A percentile compares a stretch with the other conserved stretches of the same genome.
phyloP scores from a whole-genome alignment of 768 basidiomycete genomes.

The Mycena metata region DNA sequence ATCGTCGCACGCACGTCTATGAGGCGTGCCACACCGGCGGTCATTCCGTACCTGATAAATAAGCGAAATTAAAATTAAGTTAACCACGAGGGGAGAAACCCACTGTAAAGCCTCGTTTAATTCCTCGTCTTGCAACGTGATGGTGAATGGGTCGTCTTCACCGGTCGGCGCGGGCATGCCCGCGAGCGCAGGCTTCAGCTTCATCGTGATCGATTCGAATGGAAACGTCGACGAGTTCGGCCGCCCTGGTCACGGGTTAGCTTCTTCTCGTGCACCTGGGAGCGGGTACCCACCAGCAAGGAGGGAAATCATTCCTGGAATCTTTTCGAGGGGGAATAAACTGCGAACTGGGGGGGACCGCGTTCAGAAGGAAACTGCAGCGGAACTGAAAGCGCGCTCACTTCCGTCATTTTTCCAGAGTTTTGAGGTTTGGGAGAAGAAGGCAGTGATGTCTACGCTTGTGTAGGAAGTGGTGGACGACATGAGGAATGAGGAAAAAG shows the following conservation, averaged over 20 bases:
- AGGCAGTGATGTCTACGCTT: constrained; percentile 31
- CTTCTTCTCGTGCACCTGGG: background rate
- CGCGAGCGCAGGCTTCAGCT: constrained; percentile 50
- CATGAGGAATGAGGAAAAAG: background rate
- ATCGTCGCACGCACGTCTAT: constrained; percentile 9
- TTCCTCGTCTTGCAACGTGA: constrained; percentile 52
- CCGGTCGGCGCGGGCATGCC: constrained; percentile 31
- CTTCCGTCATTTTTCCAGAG: constrained; percentile 37
- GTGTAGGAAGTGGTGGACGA: constrained; percentile 8
- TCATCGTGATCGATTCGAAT: constrained; percentile 48
- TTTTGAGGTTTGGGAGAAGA: constrained; percentile 23
- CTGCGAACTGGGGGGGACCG: constrained; percentile 55
- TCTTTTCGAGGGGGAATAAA: constrained; percentile 57
- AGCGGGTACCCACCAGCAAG: constrained; percentile 30
- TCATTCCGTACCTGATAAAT: constrained; percentile 50
- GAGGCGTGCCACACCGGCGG: constrained; percentile 52
- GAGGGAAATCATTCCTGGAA: constrained; percentile 55
- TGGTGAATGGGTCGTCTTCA: constrained; percentile 33
- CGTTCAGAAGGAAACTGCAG: no score
- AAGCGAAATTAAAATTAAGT: no score
- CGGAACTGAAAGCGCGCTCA: constrained; percentile 1
- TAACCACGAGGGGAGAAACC: background rate
- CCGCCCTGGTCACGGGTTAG: constrained; percentile 37
- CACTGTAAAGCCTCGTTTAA: constrained; percentile 55
- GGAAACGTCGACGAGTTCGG: constrained; percentile 64